Evolutionary conservation across 306 rosid species (phyloP), one percentile per base, ranked within the genome.

Genomic region (Benincasa hispida): DNA sequence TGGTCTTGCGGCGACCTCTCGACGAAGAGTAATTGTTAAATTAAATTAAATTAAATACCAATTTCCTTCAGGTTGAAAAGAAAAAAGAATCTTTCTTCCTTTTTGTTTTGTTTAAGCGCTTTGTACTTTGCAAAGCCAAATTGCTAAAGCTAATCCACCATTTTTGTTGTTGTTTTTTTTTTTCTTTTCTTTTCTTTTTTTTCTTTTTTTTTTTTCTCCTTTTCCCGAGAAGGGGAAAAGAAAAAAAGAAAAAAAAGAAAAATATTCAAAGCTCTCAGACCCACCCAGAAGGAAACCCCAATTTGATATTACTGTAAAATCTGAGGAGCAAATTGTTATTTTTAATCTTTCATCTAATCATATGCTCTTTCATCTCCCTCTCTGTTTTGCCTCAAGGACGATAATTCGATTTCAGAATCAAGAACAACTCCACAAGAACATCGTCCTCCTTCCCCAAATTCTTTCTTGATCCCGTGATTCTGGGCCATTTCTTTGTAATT

Each of bases 271-370:
- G 75, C 39, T 69, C 8, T 1, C 3, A 14, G 35, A 67, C 56
- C 56, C 75, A 69, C n/a, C 19, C 13, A 65, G 72, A 35, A 65
- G 9, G 53, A 39, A 68, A 41, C 54, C 74, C 74, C 74, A 68
- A 68, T 12, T 68, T 68, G 74, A 68, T 41, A 68, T 41, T 41
- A 68, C 34, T 21, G 34, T 15, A 22, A 41, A 68, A 41, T 22
- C 34, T 22, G 34, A 66, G 73, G 73, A 9, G 30, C 73, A 37
- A 21, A 35, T 37, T 66, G 73, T 35, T 41, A 68, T 42, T 41
- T 39, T 22, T 3, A 6, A 63, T 15, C 2, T 9, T 45, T 70
- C 21, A 47, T 25, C 58, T 24, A 24, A 45, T 25, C 35, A 25
- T 42, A 10, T 13, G 13, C 55, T 41, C 53, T 42, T 2, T 24